Evolutionary conservation across 2,329 filamentous ascomycete genomes (phyloP).

Genomic region (Colletotrichum australisinense): DNA sequence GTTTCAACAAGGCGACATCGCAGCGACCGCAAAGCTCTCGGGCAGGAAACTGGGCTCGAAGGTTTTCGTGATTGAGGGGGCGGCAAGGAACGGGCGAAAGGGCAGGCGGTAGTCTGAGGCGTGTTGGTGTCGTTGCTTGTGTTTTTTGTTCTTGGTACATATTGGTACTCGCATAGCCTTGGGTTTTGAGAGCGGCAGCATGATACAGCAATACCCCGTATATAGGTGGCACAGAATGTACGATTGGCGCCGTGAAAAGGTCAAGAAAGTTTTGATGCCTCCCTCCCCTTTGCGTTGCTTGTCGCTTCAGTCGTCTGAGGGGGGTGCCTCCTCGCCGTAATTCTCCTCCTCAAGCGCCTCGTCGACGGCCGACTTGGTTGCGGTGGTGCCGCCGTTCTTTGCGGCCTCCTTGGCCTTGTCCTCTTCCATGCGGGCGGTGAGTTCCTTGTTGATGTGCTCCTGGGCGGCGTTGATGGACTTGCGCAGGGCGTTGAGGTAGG

Average conservation of each 20-base stretch:
- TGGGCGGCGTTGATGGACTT: slow-evolving; percentile 70
- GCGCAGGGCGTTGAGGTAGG: slow-evolving; percentile 71
- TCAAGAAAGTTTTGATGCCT: neutral
- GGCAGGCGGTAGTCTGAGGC: slow-evolving; percentile 29
- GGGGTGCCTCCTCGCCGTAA: slow-evolving; percentile 85
- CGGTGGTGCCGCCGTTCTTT: slow-evolving; percentile 38
- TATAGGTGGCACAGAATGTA: slow-evolving; percentile 30
- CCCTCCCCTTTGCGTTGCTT: too few species aligned
- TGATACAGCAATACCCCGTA: slow-evolving; percentile 44
- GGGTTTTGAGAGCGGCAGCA: slow-evolving; percentile 36
- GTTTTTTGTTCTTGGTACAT: slow-evolving; percentile 20
- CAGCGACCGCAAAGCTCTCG: slow-evolving; percentile 46
- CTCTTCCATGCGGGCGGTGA: slow-evolving; percentile 80
- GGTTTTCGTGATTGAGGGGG: slow-evolving; percentile 42
- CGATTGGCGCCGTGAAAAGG: slow-evolving; percentile 17
- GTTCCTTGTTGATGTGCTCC: slow-evolving; percentile 73
- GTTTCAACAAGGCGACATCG: slow-evolving; percentile 65
- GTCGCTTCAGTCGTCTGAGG: slow-evolving; percentile 66
- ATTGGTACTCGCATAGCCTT: slow-evolving; percentile 40
- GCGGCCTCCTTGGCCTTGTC: slow-evolving; percentile 67
- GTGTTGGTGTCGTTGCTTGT: slow-evolving; percentile 16
- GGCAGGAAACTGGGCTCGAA: slow-evolving; percentile 50
- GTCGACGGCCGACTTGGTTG: slow-evolving; percentile 48
- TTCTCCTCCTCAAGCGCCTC: slow-evolving; percentile 77
- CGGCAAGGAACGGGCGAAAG: too few species aligned